Conservation (phyloP, 768 basidiomycete genomes). For the Hypholoma sublateritium region DNA sequence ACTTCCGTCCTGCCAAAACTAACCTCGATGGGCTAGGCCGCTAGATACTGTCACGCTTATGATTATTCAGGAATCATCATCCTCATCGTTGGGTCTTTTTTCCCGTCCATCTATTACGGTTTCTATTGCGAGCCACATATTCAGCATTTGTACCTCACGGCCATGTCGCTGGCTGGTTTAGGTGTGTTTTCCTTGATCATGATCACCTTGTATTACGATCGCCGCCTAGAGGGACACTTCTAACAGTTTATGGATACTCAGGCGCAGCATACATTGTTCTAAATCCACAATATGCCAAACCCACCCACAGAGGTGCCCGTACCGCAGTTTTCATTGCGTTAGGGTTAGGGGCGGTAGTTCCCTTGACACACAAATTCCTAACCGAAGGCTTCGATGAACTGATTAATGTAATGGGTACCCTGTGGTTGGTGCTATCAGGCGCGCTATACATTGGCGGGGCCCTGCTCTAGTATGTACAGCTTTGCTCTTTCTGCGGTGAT, state of each 20-base stretch:
- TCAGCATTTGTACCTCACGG: conserved; percentile 53
- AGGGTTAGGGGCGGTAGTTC: conserved; percentile 68
- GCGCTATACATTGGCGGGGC: conserved; percentile 78
- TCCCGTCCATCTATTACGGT: conserved; percentile 75
- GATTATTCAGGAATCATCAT: conserved; percentile 84
- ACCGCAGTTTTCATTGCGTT: conserved; percentile 79
- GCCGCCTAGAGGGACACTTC: conserved; percentile 5
- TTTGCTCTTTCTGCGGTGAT: conserved; percentile 20
- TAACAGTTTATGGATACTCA: conserved; percentile 22
- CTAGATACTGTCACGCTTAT: conserved; percentile 57
- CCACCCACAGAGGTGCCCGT: conserved; percentile 72
- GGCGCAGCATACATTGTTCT: conserved; percentile 76
- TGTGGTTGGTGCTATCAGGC: conserved; percentile 70
- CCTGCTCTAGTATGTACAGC: conserved; percentile 68
- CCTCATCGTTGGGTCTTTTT: conserved; percentile 77
- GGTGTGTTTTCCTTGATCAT: conserved; percentile 45
- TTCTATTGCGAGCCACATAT: conserved; percentile 65
- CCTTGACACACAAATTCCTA: conserved; percentile 62
- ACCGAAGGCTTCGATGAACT: conserved; percentile 58
- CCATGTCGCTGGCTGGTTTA: conserved; percentile 51
- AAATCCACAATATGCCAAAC: conserved; percentile 73
- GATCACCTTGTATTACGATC: conserved; percentile 18
- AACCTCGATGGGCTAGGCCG: conserved; percentile 41
- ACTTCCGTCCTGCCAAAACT: conserved; percentile 13
- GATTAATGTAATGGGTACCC: conserved; percentile 63